A percentile compares a stretch with the other conserved stretches of the same genome.
Conservation (phyloP, 345 rosid species). For the Brassica juncea region DNA sequence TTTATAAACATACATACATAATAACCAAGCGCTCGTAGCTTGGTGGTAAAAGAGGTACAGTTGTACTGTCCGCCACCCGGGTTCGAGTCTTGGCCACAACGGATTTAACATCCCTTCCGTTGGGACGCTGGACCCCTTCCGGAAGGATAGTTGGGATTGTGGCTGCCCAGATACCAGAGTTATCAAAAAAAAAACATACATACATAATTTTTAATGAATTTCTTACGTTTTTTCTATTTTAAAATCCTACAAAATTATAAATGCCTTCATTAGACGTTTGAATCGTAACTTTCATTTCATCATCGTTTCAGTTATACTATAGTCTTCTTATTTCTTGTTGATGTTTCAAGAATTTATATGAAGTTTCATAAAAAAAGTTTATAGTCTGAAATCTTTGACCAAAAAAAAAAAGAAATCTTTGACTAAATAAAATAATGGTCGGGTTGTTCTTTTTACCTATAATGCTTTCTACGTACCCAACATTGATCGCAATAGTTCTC, state of each 20-base stretch:
- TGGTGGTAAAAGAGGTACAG: too few species aligned
- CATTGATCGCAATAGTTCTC: constrained; percentile 8
- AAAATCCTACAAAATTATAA: not conserved
- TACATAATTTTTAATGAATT: not conserved
- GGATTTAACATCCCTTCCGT: too few species aligned
- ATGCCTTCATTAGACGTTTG: not conserved
- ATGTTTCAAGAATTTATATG: not conserved
- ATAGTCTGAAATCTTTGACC: not conserved
- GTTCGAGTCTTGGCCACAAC: too few species aligned
- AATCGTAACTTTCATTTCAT: not conserved
- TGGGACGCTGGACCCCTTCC: too few species aligned
- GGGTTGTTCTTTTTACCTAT: constrained; percentile 18
- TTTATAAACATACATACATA: not conserved
- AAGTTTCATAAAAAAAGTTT: not conserved
- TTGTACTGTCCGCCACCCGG: too few species aligned
- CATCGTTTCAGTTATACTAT: not conserved
- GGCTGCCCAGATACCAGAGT: too few species aligned
- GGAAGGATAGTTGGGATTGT: too few species aligned
- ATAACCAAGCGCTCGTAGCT: too few species aligned
- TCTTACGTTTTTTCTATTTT: not conserved
- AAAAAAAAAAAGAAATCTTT: constrained; percentile 1
- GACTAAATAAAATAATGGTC: not conserved
- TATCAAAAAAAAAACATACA: too few species aligned
- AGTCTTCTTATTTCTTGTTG: not conserved
- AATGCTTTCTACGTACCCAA: constrained; percentile 16